phyloP scores from a whole-genome alignment of 306 rosid genomes.

The Vachellia pachyceras region DNA sequence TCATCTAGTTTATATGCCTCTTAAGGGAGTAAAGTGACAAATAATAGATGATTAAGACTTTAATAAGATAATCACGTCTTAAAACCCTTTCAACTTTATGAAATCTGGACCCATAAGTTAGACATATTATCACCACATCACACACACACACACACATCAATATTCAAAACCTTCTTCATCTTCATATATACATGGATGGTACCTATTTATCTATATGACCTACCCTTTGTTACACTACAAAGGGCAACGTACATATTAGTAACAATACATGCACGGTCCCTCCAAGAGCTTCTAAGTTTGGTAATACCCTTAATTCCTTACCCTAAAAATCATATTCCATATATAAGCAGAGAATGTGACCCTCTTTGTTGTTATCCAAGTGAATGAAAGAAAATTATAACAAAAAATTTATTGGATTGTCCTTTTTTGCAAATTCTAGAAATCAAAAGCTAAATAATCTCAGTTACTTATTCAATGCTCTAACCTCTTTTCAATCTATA shows the following conservation, averaged over 20 bases:
- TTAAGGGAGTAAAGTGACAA: no score
- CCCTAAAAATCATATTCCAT: neutral
- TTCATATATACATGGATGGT: neutral
- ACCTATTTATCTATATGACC: neutral
- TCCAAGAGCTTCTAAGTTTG: neutral
- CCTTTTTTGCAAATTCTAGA: neutral
- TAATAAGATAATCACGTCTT: no score
- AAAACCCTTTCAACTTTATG: neutral
- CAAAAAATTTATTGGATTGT: neutral
- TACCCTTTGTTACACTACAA: neutral
- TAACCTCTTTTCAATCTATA: neutral
- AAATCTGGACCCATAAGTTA: neutral
- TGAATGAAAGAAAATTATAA: neutral
- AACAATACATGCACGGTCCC: neutral
- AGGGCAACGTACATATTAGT: neutral
- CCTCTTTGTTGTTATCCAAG: neutral
- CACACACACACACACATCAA: no score
- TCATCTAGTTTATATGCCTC: no score
- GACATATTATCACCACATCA: neutral
- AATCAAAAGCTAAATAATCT: neutral
- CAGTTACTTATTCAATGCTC: neutral
- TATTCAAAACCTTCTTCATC: neutral
- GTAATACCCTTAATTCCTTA: neutral
- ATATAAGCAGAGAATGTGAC: neutral
- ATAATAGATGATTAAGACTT: no score